A percentile compares a stretch with the other conserved stretches of the same genome.
Conservation (phyloP, 768 basidiomycete genomes). For the Russula sp. region DNA sequence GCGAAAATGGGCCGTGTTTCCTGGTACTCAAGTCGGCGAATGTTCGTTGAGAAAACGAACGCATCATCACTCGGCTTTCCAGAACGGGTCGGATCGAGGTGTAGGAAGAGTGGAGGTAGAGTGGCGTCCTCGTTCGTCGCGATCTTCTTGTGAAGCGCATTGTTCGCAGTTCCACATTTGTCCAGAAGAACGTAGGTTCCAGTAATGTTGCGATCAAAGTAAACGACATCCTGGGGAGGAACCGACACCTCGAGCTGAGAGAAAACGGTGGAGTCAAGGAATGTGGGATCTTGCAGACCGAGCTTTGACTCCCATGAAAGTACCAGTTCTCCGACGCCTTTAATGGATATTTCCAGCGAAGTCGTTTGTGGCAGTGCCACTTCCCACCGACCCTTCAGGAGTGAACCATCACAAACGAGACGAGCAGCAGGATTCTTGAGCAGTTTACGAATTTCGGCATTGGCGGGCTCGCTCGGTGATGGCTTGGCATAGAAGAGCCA, state of each 20-base stretch:
- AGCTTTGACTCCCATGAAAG: constrained; percentile 82
- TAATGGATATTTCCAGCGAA: constrained; percentile 51
- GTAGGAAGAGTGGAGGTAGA: constrained; percentile 63
- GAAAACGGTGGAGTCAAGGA: constrained; percentile 60
- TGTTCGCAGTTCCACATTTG: constrained; percentile 84
- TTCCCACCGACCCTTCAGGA: constrained; percentile 74
- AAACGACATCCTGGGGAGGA: constrained; percentile 34
- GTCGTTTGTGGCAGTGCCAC: constrained; percentile 62
- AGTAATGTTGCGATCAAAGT: constrained; percentile 73
- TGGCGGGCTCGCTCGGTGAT: constrained; percentile 58
- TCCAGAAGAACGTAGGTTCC: constrained; percentile 74
- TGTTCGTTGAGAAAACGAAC: constrained; percentile 80
- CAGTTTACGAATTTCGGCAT: constrained; percentile 68
- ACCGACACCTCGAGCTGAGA: constrained; percentile 60
- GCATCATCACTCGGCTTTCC: constrained; percentile 69
- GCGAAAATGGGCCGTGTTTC: constrained; percentile 74
- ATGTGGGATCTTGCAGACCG: constrained; percentile 58
- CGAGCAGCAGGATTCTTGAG: constrained; percentile 74
- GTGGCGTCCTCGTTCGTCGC: constrained; percentile 35
- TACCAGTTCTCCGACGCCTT: constrained; percentile 59
- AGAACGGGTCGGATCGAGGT: constrained; percentile 79
- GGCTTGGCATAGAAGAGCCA: constrained; percentile 82
- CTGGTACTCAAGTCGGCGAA: constrained; percentile 70
- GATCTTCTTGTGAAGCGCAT: constrained; percentile 66
- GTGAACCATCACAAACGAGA: constrained; percentile 43